Percentiles rank a stretch among this genome's conserved stretches.
phyloP scores from a whole-genome alignment of 2,329 filamentous ascomycete species.

The Talaromyces sp. region DNA sequence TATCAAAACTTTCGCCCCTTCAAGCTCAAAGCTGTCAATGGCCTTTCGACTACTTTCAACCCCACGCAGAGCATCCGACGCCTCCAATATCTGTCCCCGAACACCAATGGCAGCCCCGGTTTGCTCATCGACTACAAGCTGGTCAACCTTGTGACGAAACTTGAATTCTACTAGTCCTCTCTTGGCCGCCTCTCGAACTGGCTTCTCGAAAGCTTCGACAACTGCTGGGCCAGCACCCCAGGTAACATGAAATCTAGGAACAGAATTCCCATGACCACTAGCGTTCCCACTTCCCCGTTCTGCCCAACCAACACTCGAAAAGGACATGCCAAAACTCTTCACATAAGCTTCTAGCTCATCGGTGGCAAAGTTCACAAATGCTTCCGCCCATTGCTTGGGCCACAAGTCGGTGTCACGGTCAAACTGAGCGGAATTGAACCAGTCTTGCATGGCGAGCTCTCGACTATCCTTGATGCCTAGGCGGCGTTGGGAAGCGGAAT shows the following conservation, averaged over 20 bases:
- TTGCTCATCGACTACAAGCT: conserved; percentile 52
- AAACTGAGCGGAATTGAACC: conserved; percentile 57
- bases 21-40: conserved; percentile 53
- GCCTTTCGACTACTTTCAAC: conserved; percentile 48
- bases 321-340: conserved; percentile 52
- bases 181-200: conserved; percentile 52
- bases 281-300: conserved; percentile 57
- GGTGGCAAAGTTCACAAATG: conserved; percentile 61
- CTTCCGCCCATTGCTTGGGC: conserved; percentile 61
- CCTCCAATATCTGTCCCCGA: conserved; percentile 52
- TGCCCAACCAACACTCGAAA: conserved; percentile 59
- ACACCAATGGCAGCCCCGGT: conserved; percentile 54
- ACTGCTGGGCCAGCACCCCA: conserved; percentile 63
- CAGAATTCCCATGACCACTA: conserved; percentile 60
- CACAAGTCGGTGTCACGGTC: conserved; percentile 57
- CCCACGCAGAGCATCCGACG: conserved; percentile 52
- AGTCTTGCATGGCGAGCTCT: conserved; percentile 58
- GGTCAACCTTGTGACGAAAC: conserved; percentile 58
- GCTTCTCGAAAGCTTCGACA: conserved; percentile 57
- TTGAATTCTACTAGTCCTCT: conserved; percentile 55
- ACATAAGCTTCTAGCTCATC: conserved; percentile 60
- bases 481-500: conserved; percentile 56
- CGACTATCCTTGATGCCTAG: conserved; percentile 58
- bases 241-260: conserved; percentile 61
- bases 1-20: conserved; percentile 54